Conservation (phyloP, 768 basidiomycete species). For the Collybia sp. region DNA sequence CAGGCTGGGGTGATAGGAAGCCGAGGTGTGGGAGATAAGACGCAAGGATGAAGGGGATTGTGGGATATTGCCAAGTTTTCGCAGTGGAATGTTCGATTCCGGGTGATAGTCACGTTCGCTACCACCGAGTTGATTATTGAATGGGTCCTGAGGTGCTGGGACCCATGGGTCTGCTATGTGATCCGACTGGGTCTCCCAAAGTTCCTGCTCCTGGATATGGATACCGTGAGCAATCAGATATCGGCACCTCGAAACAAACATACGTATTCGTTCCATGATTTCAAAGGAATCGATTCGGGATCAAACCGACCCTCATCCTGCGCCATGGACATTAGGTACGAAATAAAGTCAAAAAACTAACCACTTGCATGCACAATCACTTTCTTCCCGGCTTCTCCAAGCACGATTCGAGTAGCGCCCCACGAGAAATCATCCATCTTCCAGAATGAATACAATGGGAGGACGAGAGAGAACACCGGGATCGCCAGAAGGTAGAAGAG, state of each 20-base stretch:
- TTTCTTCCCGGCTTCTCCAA: conserved; percentile 95
- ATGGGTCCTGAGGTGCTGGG: conserved; percentile 66
- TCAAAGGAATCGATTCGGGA: conserved; percentile 86
- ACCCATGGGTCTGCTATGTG: conserved; percentile 94
- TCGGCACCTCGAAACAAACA: conserved; percentile 17
- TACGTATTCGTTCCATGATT: conserved; percentile 96
- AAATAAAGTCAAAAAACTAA: background rate
- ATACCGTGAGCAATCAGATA: background rate
- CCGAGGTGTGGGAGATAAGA: conserved; percentile 73
- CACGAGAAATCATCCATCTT: conserved; percentile 97
- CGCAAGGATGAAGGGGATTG: conserved; percentile 65
- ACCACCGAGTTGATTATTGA: conserved; percentile 70
- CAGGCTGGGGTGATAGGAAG: conserved; percentile 62
- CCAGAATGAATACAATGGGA: conserved; percentile 97
- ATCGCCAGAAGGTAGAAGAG: conserved; percentile 93
- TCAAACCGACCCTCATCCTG: conserved; percentile 99
- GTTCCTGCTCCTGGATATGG: conserved; percentile 73
- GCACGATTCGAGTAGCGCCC: conserved; percentile 89
- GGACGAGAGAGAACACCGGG: conserved; percentile 88
- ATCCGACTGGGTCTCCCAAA: conserved; percentile 97
- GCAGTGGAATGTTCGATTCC: conserved; percentile 69
- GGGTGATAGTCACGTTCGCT: conserved; percentile 72
- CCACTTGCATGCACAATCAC: conserved; percentile 83
- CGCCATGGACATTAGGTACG: conserved; percentile 5
- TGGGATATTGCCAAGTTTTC: conserved; percentile 34